Conservation (phyloP, 2,329 filamentous ascomycete genomes). For the Monosporascus sp. region DNA sequence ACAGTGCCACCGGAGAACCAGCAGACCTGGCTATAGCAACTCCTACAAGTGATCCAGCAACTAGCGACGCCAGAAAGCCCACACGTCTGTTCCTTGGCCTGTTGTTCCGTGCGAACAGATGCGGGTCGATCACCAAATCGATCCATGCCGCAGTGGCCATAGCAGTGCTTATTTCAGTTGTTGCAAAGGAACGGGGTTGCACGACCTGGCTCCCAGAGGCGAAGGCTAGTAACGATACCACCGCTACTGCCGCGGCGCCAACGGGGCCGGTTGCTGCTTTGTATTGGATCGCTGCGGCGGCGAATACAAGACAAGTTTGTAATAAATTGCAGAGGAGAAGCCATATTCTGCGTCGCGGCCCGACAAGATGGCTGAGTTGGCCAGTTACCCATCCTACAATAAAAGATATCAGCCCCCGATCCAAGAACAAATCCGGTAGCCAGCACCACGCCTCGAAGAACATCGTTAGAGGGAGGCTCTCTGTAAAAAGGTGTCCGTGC, state of each 20-base stretch:
- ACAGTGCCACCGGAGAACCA: slow-evolving; percentile 38
- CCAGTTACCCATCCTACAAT: slow-evolving; percentile 46
- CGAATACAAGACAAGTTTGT: slow-evolving; percentile 51
- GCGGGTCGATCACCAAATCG: slow-evolving; percentile 52
- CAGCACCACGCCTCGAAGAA: background rate
- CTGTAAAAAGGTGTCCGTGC: too few species aligned
- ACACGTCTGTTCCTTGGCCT: slow-evolving; percentile 44
- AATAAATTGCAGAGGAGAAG: slow-evolving; percentile 48
- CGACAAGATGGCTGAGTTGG: slow-evolving; percentile 49
- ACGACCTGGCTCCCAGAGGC: slow-evolving; percentile 56
- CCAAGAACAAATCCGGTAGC: background rate
- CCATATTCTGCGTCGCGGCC: slow-evolving; percentile 47
- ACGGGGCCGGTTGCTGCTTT: slow-evolving; percentile 29
- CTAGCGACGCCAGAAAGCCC: slow-evolving; percentile 43
- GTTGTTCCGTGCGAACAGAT: slow-evolving; percentile 42
- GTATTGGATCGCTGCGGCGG: slow-evolving; percentile 45
- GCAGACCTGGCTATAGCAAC: slow-evolving; percentile 42
- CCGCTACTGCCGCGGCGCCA: slow-evolving; percentile 35
- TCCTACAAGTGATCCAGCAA: slow-evolving; percentile 45
- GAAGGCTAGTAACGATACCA: slow-evolving; percentile 48
- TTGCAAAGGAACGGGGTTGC: slow-evolving; percentile 46
- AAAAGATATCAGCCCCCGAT: background rate
- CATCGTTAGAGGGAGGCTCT: background rate
- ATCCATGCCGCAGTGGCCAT: slow-evolving; percentile 62
- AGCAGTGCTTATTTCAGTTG: slow-evolving; percentile 59